Conservation (phyloP, 495 filamentous ascomycete genomes). For the Trichoderma gamsii region DNA sequence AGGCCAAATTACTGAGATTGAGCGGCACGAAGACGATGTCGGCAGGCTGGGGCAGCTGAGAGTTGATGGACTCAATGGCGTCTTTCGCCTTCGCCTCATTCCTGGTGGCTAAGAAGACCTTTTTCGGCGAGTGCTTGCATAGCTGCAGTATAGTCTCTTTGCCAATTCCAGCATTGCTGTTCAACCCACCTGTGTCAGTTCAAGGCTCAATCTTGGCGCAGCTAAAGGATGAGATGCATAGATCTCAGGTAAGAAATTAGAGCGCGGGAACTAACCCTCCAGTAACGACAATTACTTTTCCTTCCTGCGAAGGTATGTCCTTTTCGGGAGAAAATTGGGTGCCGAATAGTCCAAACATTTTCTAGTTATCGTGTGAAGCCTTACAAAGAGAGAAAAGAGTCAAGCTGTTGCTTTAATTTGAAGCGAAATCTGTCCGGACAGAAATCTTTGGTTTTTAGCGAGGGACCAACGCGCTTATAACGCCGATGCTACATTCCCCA, state of each 20-base stretch:
- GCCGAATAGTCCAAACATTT: neutral
- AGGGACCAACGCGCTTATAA: no score
- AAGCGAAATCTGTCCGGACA: no score
- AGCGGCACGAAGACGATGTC: slow-evolving; percentile 30
- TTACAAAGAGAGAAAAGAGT: no score
- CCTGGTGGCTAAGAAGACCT: slow-evolving; percentile 61
- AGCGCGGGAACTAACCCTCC: slow-evolving; percentile 38
- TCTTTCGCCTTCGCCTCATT: slow-evolving; percentile 31
- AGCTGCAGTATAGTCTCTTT: slow-evolving; percentile 57
- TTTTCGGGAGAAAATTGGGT: slow-evolving; percentile 34
- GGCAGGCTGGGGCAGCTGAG: slow-evolving; percentile 15
- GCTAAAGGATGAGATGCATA: neutral
- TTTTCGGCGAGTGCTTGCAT: slow-evolving; percentile 52
- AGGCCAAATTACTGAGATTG: slow-evolving; percentile 31
- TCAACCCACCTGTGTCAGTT: slow-evolving; percentile 20
- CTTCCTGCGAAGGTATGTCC: slow-evolving; percentile 52
- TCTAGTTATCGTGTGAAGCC: no score
- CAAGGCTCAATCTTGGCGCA: neutral
- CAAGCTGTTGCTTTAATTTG: no score
- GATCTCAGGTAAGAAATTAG: neutral
- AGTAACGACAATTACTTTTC: slow-evolving; percentile 57
- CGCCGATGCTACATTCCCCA: no score
- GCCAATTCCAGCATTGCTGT: slow-evolving; percentile 58
- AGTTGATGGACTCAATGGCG: slow-evolving; percentile 19
- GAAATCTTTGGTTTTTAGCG: no score